These are phyloP conservation scores for Rhododendron vialii DNA, from an alignment of 148 eudicot genomes.

Conservation along the genomic window DNA sequence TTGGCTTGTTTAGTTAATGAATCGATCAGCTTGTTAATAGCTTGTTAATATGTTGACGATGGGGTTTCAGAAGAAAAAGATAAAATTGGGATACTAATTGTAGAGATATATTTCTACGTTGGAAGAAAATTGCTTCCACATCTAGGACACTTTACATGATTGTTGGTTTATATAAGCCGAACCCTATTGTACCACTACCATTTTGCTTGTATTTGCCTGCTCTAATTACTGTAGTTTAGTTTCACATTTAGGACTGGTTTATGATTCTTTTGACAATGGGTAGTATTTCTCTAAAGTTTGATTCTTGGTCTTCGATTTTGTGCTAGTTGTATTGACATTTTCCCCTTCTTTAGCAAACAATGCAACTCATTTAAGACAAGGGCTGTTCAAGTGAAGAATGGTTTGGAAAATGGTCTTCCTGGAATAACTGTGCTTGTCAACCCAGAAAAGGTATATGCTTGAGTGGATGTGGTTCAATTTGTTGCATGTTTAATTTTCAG, in stretches of 20 bases:
- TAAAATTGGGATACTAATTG: background rate
- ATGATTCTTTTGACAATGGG: background rate
- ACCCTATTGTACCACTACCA: background rate
- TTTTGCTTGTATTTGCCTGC: background rate
- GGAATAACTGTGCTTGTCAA: constrained; percentile 58
- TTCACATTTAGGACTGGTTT: background rate
- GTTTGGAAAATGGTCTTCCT: constrained; percentile 36
- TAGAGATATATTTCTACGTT: background rate
- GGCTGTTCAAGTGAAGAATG: constrained; percentile 46
- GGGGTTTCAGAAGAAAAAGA: background rate
- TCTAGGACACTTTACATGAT: background rate
- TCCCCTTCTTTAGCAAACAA: constrained; percentile 37
- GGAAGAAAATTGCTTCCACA: background rate
- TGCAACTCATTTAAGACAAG: constrained; percentile 47
- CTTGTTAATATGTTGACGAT: background rate
- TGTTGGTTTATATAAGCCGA: background rate
- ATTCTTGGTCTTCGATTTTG: background rate
- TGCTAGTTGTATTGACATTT: background rate
- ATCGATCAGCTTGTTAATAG: background rate
- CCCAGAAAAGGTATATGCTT: constrained; percentile 56
- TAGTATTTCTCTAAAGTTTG: background rate
- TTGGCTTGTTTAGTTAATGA: no score
- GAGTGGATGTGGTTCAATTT: background rate
- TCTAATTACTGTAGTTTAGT: background rate
- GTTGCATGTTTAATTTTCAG: background rate